Evolutionary conservation across 108 stramenopile genomes (phyloP).

Genomic region (Cylindrotheca fusiformis): DNA sequence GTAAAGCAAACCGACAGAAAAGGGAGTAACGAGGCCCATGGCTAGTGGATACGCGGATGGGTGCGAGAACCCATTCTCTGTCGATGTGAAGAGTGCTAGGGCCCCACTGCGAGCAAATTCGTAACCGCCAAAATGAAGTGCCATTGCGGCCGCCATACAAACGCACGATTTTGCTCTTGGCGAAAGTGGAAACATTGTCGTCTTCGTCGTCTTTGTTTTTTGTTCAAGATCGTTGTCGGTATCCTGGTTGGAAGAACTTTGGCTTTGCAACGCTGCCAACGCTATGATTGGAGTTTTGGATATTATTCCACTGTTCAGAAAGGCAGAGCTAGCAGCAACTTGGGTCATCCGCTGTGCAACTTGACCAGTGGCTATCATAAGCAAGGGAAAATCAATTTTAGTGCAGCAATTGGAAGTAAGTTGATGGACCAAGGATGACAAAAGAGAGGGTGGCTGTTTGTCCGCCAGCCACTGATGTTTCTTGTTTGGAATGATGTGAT

Average conservation of each 20-base stretch:
- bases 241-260: no score
- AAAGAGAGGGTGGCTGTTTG: no score
- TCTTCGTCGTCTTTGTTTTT: not conserved
- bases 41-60: constrained; percentile 78
- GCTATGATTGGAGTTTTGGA: not conserved
- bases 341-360: not conserved
- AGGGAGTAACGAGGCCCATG: constrained; percentile 71
- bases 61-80: constrained; percentile 64
- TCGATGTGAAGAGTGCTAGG: constrained; percentile 75
- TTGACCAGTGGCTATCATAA: no score
- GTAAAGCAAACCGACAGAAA: constrained; percentile 58
- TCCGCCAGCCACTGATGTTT: no score
- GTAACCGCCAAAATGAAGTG: constrained; percentile 79
- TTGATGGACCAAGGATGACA: no score
- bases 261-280: not conserved
- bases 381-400: no score
- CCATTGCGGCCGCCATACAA: constrained; percentile 62
- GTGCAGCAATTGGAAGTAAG: no score
- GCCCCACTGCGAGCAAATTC: constrained; percentile 72
- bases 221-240: no score
- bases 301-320: not conserved
- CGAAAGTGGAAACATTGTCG: constrained; percentile 9
- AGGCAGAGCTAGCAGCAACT: not conserved
- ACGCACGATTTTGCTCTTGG: constrained; percentile 29
- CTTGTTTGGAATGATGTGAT: no score